Conservation (phyloP, 2,329 filamentous ascomycete species). For the Stachybotrys echinatus region DNA sequence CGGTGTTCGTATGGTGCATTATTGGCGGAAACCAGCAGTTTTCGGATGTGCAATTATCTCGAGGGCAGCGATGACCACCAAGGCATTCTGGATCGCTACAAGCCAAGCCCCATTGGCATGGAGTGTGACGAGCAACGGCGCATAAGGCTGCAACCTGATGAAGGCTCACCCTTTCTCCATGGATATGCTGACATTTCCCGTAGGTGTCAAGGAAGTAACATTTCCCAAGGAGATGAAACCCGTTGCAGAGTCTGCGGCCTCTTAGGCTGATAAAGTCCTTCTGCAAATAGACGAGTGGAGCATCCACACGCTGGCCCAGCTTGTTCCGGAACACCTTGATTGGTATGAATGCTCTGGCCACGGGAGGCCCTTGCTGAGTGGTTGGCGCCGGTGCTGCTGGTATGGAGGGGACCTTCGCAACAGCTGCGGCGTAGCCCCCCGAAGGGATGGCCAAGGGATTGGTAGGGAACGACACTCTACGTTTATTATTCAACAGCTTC, state of each 20-base stretch:
- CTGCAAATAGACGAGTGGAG: conserved; percentile 10
- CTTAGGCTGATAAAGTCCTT: conserved; percentile 17
- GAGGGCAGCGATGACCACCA: conserved; percentile 13
- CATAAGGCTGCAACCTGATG: conserved; percentile 19
- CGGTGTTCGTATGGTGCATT: conserved; percentile 9
- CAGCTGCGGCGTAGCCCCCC: conserved; percentile 11
- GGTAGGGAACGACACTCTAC: conserved; percentile 10
- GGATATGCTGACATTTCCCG: conserved; percentile 18
- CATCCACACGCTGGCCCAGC: conserved; percentile 22
- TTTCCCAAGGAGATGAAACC: conserved; percentile 20
- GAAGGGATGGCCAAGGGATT: conserved; percentile 12
- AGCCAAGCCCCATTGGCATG: conserved; percentile 17
- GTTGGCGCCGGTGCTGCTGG: neutral
- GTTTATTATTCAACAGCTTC: conserved; percentile 14
- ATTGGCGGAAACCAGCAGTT: conserved; percentile 11
- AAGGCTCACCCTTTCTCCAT: conserved; percentile 13
- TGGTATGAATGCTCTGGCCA: neutral
- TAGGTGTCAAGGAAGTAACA: conserved; percentile 7
- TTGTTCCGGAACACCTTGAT: conserved; percentile 12
- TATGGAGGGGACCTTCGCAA: conserved; percentile 1
- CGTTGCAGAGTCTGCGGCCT: conserved; percentile 24
- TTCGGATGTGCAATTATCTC: conserved; percentile 6
- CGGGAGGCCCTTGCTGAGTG: neutral
- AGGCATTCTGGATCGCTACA: conserved; percentile 18
- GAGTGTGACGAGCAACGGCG: conserved; percentile 20